Percentiles rank a stretch among this genome's conserved stretches.
Evolutionary conservation across 306 rosid genomes (phyloP).

Genomic region (Clitoria ternatea): DNA sequence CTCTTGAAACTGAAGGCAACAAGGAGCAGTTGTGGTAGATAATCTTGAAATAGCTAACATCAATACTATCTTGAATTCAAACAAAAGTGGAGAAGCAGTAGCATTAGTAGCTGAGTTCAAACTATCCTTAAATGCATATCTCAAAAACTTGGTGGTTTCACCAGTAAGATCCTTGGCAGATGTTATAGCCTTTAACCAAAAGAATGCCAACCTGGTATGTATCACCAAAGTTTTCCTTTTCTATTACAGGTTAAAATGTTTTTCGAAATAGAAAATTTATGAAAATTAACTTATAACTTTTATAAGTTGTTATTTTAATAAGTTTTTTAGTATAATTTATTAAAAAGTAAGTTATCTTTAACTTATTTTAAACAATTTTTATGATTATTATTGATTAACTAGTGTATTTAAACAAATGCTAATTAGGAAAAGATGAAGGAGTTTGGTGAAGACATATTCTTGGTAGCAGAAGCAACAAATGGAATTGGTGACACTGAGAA

Average conservation of each 20-base stretch:
- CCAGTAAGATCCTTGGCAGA: conserved; percentile 30
- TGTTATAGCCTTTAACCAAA: conserved; percentile 31
- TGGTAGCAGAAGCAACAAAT: conserved; percentile 25
- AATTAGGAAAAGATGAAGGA: conserved; percentile 15
- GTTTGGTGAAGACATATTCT: conserved; percentile 16
- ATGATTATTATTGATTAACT: too few species aligned
- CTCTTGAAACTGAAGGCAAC: conserved; percentile 11
- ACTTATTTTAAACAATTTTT: too few species aligned
- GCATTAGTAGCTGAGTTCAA: conserved; percentile 29
- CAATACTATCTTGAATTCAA: not conserved
- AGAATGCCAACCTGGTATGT: conserved; percentile 20
- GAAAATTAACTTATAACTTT: too few species aligned
- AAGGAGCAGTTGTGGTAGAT: conserved; percentile 34
- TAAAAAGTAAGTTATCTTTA: too few species aligned
- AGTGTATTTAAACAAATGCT: not conserved
- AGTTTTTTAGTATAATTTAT: too few species aligned
- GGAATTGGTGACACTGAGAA: conserved; percentile 26
- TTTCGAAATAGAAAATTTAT: too few species aligned
- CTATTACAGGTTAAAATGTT: too few species aligned
- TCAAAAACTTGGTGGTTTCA: conserved; percentile 22
- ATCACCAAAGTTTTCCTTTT: not conserved
- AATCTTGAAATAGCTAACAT: conserved; percentile 31
- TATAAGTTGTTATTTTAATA: too few species aligned
- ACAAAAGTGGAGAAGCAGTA: conserved; percentile 15
- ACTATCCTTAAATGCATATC: conserved; percentile 30